These are phyloP conservation scores for Ilyonectria mors-panacis DNA, from an alignment of 2,329 filamentous ascomycete species.

Conservation along the genomic window DNA sequence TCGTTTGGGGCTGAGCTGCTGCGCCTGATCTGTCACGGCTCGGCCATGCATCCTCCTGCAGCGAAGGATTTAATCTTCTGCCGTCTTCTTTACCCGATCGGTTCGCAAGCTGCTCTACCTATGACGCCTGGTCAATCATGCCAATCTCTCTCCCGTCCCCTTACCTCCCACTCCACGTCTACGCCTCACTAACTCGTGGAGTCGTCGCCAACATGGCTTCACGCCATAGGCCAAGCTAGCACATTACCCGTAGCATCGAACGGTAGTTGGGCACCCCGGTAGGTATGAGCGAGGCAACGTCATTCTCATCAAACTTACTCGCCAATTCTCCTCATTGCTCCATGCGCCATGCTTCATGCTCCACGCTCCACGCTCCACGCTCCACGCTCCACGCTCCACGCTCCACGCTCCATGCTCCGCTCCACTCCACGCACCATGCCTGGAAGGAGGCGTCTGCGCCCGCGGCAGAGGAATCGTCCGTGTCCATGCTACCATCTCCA, in stretches of 20 bases:
- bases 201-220: neutral
- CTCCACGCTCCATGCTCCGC: neutral
- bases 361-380: neutral
- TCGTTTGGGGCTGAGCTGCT: neutral
- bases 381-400: no score
- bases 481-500: conserved; percentile 6
- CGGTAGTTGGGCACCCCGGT: neutral
- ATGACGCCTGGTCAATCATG: neutral
- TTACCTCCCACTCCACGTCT: neutral
- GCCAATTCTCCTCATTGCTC: neutral
- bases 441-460: neutral
- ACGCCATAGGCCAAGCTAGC: neutral
- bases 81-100: neutral
- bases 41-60: neutral
- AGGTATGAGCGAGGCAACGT: neutral
- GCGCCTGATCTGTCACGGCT: neutral
- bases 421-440: neutral
- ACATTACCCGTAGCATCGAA: neutral
- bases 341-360: no score
- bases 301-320: conserved; percentile 7
- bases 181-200: neutral
- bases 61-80: neutral
- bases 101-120: neutral
- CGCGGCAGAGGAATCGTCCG: conserved; percentile 19
- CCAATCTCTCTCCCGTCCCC: neutral